Evolutionary conservation across 176 grass and related monocot species (phyloP), one percentile per base, ranked within the genome.

Genomic region (Raddia distichophylla): DNA sequence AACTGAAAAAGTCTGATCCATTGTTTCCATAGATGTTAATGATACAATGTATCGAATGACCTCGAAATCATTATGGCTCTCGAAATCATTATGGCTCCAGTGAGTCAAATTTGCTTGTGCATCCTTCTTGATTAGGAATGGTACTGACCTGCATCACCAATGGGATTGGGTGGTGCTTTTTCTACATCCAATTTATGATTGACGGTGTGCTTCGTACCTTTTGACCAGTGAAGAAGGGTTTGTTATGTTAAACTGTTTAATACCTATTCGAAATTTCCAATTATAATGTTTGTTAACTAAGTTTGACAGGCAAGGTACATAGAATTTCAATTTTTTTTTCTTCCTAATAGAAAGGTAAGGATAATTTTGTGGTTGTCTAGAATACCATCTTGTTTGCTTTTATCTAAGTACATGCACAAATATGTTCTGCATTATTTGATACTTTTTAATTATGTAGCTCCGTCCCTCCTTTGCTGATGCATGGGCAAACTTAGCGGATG

Each of bases 401-500:
- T 48, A 69, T 22, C 44, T 52, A 52, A 72, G 48, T 11, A 43
- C 10, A 27, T 20, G 12, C 14, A 69, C 9, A 70, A 17, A 60
- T 19, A 2, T 84, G 8, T 47, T 63, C 18, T 67, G 34, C 32
- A 42, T 82, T 3, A 67, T 78, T 9, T 71, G 52, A 32, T 45
- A 80, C 33, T 32, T 63, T 86, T 12, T 58, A 77, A 82, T 69
- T 71, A 55, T 87, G 40, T 76, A 92, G 93, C 77, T 95, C 45
- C 84, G 82, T 7, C 93, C 89, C 10, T 90, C 72, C 72, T 95
- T 92, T 6, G 86, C 81, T 77, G 90, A 95, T 78, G 93, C 90
- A 70, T 92, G 90, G 81, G 79, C 93, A 62, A 95, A 95, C 82
- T 75, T 95, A 78, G 93, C 90, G 6, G 83, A 80, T 87, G 93